Base-by-base conservation (phyloP, 2,329 filamentous ascomycete species). In the Epichloe sp. region DNA sequence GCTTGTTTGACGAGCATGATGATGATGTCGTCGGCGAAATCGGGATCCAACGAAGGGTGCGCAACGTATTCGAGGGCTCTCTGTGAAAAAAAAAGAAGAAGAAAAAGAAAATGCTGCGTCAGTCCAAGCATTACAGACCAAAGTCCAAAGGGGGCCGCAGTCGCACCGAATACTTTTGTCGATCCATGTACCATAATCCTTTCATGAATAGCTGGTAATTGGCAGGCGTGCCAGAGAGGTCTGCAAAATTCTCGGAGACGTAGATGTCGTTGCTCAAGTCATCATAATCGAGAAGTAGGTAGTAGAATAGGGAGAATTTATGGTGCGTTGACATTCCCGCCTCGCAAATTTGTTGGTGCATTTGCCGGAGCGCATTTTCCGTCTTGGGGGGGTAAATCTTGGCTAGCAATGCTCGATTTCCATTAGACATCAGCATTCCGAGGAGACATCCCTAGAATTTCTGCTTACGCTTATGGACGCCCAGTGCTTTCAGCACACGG, bases 1-100 rank as follows among this genome's bases (percentile, higher is more conserved):
- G 80, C 74, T 56, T 81, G 76, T 38, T 77, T 75, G 48, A 87
- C 79, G 4, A 93, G 77, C 4, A 77, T 76, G 26, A 77, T 76
- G 57, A 93, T 75, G 49, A 94, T 90, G 54, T 94, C 86, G 67
- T 93, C 87, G 52, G 86, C 78, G 60, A 93, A 94, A 50, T 88
- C 88, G 37, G 86, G 82, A 19, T 84, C 81, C 4, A 94, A 75
- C 1, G 85, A 87, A 0, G 88, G 88, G 59, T 93, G 84, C 4
- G 86, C 83, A 14, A 95, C 77, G 62, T 84, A 82, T 58, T 88
- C 82, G 31, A 94, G 73, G 3, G 88, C 86, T 56, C 71, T 68
- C 77, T 85, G 47, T n/a, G 5, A 26, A 15, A 23, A 11, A 15
- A 35, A 11, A 23, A 19, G 2, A 7, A 26, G 23, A 7, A 19